phyloP scores from a whole-genome alignment of 2,329 filamentous ascomycete species.

The Ophiostoma sp. region DNA sequence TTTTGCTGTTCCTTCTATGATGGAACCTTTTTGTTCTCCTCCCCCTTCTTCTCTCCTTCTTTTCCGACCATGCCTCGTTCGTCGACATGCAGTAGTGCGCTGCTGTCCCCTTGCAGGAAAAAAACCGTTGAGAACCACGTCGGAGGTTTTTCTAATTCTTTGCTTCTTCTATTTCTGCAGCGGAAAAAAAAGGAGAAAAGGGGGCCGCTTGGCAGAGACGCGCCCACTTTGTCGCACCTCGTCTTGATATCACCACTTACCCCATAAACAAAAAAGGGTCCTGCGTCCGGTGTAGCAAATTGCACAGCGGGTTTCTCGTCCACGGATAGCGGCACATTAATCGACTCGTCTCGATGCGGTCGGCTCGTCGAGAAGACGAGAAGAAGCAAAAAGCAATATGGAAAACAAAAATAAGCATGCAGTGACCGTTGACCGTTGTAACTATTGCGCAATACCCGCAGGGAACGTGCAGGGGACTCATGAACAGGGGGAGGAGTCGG shows the following conservation, averaged over 20 bases:
- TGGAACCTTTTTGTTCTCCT: background rate
- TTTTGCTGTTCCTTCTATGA: background rate
- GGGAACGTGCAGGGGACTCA: background rate
- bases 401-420: background rate
- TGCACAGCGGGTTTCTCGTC: background rate
- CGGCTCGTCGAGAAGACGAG: background rate
- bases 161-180: background rate
- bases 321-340: background rate
- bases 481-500: background rate
- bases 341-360: background rate
- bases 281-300: background rate
- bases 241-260: background rate
- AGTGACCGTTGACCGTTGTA: background rate
- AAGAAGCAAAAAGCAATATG: background rate
- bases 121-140: constrained; percentile 3
- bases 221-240: background rate
- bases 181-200: background rate
- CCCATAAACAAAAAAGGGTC: background rate
- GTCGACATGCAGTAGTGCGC: background rate
- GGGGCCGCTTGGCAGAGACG: background rate
- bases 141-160: background rate
- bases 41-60: background rate
- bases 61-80: background rate
- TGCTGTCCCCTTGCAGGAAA: background rate
- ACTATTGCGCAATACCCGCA: background rate